A percentile compares a stretch with the other conserved stretches of the same genome.
Evolutionary conservation across 139 green algal genomes (phyloP).

Genomic region (Axilococcus clingmanii): DNA sequence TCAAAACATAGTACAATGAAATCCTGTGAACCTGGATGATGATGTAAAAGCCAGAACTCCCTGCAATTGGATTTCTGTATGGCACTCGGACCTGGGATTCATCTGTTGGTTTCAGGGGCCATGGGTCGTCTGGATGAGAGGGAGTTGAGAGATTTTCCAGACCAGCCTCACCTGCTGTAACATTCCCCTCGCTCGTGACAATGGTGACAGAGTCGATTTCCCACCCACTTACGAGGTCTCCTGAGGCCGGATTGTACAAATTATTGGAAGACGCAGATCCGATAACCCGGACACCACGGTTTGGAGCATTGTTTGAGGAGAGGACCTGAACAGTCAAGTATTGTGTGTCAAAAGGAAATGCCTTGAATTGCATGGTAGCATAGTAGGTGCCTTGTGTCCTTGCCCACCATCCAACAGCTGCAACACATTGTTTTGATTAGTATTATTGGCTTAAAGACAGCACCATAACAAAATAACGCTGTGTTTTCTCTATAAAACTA

Average conservation of each 20-base stretch:
- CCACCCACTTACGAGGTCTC: neutral
- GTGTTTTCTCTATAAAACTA: too few relatives aligned
- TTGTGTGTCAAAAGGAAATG: conserved; percentile 6
- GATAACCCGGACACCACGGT: neutral
- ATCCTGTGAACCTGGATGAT: conserved; percentile 1
- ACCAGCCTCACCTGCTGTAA: too few relatives aligned
- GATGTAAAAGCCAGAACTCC: conserved; percentile 1
- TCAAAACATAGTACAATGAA: conserved; percentile 16
- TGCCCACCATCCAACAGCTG: neutral
- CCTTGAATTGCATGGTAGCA: neutral
- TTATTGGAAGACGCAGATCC: neutral
- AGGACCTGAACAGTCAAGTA: too few relatives aligned
- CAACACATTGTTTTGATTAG: too few relatives aligned
- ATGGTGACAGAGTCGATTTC: neutral
- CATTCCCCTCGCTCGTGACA: too few relatives aligned
- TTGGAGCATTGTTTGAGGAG: too few relatives aligned
- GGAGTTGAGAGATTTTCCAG: too few relatives aligned
- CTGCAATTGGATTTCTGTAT: too few relatives aligned
- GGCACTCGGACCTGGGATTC: conserved; percentile 7
- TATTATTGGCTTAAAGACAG: too few relatives aligned
- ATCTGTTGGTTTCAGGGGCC: neutral
- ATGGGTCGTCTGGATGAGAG: too few relatives aligned
- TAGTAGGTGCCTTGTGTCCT: conserved; percentile 2
- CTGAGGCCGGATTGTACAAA: neutral
- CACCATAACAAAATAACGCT: too few relatives aligned